Conservation (phyloP, 768 basidiomycete genomes). For the Clitopilus hobsonii region DNA sequence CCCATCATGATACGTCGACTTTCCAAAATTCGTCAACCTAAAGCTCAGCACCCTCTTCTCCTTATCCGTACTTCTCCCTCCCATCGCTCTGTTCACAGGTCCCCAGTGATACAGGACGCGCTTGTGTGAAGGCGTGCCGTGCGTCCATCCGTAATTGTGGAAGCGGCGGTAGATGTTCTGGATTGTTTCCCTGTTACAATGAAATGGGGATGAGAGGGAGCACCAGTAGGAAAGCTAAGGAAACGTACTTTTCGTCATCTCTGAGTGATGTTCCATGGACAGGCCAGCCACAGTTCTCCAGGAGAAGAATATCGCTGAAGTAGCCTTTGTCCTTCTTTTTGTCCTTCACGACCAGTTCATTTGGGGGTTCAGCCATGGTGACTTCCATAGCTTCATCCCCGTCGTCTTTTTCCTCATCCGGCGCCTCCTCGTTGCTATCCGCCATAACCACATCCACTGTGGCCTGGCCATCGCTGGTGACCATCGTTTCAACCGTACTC, state of each 20-base stretch:
- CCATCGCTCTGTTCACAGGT: not conserved
- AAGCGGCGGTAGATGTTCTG: not conserved
- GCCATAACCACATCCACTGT: too few species aligned
- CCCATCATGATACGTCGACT: too few species aligned
- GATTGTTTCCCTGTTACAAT: not conserved
- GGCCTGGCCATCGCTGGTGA: too few species aligned
- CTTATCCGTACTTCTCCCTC: too few species aligned
- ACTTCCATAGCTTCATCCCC: too few species aligned
- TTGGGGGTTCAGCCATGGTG: too few species aligned
- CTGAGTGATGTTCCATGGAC: not conserved
- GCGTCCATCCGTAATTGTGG: not conserved
- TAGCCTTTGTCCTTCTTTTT: not conserved
- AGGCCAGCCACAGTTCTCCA: not conserved
- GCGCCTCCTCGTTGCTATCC: too few species aligned
- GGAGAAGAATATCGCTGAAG: conserved; percentile 1
- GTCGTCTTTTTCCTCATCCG: too few species aligned
- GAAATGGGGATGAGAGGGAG: too few species aligned
- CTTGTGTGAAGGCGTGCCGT: not conserved
- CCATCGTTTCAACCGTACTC: too few species aligned
- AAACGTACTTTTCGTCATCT: not conserved
- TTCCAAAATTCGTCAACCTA: conserved; percentile 1
- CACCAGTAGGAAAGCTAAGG: not conserved
- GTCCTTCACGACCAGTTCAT: too few species aligned
- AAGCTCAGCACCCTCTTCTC: not conserved
- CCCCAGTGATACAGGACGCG: not conserved